These are phyloP conservation scores for Amoeboradix gromovi DNA, from an alignment of 371 early-diverging fungal species.

Conservation along the genomic window DNA sequence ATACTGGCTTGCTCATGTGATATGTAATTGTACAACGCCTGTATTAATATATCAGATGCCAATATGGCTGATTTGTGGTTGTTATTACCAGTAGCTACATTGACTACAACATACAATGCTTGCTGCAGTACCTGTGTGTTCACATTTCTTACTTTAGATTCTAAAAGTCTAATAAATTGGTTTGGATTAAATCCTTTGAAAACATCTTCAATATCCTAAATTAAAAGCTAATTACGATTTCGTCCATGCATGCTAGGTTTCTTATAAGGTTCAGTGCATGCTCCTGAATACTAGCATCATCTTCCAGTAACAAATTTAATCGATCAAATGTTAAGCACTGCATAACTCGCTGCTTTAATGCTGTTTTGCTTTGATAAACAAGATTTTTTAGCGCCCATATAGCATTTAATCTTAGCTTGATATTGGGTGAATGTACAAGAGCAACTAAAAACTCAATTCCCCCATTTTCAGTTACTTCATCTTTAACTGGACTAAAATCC, in stretches of 20 bases:
- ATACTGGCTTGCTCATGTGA: conserved; percentile 25
- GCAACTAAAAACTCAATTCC: conserved; percentile 37
- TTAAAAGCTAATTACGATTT: conserved; percentile 11
- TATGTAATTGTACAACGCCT: neutral
- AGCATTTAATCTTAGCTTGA: conserved; percentile 32
- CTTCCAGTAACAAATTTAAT: conserved; percentile 26
- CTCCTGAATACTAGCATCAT: conserved; percentile 30
- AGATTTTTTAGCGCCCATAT: conserved; percentile 61
- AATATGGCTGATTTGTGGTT: conserved; percentile 18
- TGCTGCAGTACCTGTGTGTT: conserved; percentile 10
- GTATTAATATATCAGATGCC: neutral
- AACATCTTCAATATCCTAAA: conserved; percentile 30
- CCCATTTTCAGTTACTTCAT: conserved; percentile 38
- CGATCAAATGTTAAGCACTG: conserved; percentile 26
- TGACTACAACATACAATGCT: conserved; percentile 32
- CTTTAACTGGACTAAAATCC: conserved; percentile 63
- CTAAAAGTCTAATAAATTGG: conserved; percentile 27
- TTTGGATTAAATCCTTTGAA: conserved; percentile 35
- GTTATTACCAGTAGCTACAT: conserved; percentile 38
- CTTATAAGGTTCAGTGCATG: conserved; percentile 45
- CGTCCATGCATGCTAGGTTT: conserved; percentile 37
- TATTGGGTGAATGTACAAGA: conserved; percentile 19
- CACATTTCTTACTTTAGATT: conserved; percentile 15
- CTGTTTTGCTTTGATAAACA: conserved; percentile 33
- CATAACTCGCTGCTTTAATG: conserved; percentile 37